Conservation (phyloP, 306 rosid species). For the Senna siamea region DNA sequence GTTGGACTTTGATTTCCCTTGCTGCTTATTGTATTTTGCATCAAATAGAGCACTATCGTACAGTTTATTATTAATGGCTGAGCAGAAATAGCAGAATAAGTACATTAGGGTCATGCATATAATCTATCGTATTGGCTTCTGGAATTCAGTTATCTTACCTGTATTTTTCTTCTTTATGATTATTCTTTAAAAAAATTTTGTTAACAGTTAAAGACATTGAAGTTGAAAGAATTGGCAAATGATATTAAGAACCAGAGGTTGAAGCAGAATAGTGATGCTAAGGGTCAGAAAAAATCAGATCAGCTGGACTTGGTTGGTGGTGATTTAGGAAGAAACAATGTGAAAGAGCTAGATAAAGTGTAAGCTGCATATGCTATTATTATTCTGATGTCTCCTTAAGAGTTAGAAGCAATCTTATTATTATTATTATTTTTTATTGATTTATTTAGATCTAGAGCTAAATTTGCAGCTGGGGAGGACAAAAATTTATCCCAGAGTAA, state of each 20-base stretch:
- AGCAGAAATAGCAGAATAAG: neutral
- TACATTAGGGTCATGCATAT: slow-evolving; percentile 23
- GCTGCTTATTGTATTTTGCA: too few species aligned
- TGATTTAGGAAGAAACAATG: slow-evolving; percentile 42
- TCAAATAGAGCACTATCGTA: neutral
- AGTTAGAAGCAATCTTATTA: slow-evolving; percentile 15
- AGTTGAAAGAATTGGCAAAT: slow-evolving; percentile 73
- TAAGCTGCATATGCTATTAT: slow-evolving; percentile 42
- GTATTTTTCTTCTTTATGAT: neutral
- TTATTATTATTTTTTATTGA: slow-evolving; percentile 9
- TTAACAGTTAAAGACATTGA: slow-evolving; percentile 68
- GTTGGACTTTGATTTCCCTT: too few species aligned
- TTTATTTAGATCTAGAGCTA: slow-evolving; percentile 58
- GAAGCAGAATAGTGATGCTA: slow-evolving; percentile 53
- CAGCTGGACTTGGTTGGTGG: slow-evolving; percentile 39
- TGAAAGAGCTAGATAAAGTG: slow-evolving; percentile 68
- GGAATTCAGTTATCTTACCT: slow-evolving; percentile 17
- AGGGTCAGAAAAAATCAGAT: slow-evolving; percentile 52
- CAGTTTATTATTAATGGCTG: slow-evolving; percentile 4
- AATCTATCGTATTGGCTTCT: slow-evolving; percentile 17
- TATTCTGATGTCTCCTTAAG: slow-evolving; percentile 16
- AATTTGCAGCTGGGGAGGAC: slow-evolving; percentile 46
- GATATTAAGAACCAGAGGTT: slow-evolving; percentile 73
- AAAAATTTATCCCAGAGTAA: slow-evolving; percentile 27
- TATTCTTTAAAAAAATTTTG: neutral